Percentiles rank a stretch among this genome's conserved stretches.
phyloP scores from a whole-genome alignment of 306 rosid species.

The Lagenaria siceraria region DNA sequence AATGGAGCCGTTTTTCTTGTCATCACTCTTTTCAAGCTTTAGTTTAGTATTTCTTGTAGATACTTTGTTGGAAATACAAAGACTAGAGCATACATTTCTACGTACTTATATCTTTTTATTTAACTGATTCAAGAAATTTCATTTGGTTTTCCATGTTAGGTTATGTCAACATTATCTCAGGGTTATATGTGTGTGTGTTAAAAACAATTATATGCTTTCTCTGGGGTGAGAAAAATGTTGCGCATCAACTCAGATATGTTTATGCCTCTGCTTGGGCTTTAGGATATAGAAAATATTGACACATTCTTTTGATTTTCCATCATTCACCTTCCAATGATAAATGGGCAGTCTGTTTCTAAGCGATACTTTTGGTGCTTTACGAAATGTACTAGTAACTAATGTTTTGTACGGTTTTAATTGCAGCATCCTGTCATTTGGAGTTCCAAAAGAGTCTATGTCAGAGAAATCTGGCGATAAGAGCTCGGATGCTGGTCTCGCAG shows the following conservation, averaged over 20 bases:
- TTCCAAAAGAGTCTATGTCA: constrained; percentile 22
- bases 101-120: neutral
- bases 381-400: neutral
- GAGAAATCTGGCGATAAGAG: constrained; percentile 23
- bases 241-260: neutral
- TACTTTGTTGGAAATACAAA: neutral
- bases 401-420: constrained; percentile 11
- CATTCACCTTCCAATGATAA: neutral
- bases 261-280: neutral
- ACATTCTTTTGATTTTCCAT: neutral
- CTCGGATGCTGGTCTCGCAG: constrained; percentile 20
- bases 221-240: neutral
- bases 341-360: neutral
- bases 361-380: neutral
- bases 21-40: neutral
- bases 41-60: neutral
- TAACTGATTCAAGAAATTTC: neutral
- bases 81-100: neutral
- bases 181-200: neutral
- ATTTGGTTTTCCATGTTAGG: neutral
- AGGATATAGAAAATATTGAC: neutral
- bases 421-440: constrained; percentile 32
- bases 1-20: neutral
- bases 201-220: neutral
- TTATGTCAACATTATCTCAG: neutral